These are phyloP conservation scores for Colletotrichum somersetense DNA, from an alignment of 2,329 filamentous ascomycete genomes.

Conservation along the genomic window DNA sequence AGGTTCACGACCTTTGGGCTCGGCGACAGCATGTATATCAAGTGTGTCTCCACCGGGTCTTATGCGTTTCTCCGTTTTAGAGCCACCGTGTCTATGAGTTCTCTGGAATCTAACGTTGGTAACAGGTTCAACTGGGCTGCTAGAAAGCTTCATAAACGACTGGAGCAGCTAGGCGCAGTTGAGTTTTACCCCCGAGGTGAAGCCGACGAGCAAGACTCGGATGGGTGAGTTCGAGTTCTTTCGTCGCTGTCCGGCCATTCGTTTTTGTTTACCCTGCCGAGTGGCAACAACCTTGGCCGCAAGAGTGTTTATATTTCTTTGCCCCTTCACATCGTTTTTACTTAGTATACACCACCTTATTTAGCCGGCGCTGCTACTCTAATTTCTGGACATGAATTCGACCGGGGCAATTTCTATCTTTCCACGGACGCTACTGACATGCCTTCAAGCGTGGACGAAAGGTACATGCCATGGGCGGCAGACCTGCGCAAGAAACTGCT, in stretches of 20 bases:
- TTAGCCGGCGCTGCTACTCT: background rate
- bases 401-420: background rate
- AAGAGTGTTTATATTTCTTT: background rate
- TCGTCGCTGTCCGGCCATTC: background rate
- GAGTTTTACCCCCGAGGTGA: conserved; percentile 85
- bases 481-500: conserved; percentile 76
- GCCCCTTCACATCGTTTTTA: background rate
- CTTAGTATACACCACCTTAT: too few relatives aligned
- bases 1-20: conserved; percentile 90
- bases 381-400: too few relatives aligned
- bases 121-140: conserved; percentile 91
- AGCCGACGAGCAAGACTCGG: conserved; percentile 92
- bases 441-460: conserved; percentile 80
- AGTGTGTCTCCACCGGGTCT: conserved; percentile 64
- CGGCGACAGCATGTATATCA: conserved; percentile 93
- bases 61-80: background rate
- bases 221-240: conserved; percentile 72
- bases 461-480: conserved; percentile 82
- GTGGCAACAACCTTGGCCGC: background rate
- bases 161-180: conserved; percentile 84
- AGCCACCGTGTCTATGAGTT: too few relatives aligned
- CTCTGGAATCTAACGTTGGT: conserved; percentile 4
- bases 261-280: background rate
- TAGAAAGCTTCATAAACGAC: conserved; percentile 85
- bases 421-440: conserved; percentile 17